Base-by-base conservation (phyloP, 164 flowering plant genomes). In the Liquidambar formosana region DNA sequence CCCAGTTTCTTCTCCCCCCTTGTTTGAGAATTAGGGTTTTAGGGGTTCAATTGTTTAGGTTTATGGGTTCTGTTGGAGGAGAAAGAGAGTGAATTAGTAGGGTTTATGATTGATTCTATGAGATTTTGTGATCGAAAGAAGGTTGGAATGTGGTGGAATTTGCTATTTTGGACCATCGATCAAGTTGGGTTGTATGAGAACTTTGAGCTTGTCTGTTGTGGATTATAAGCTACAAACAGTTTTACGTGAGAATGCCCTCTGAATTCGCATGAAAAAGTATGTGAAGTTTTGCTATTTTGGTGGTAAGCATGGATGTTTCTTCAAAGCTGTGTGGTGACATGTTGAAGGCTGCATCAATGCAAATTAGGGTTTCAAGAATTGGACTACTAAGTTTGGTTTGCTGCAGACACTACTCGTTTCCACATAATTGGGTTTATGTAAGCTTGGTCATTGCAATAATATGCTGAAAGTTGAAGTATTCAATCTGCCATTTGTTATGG, bases 1-100 rank as follows among this genome's bases (percentile, higher is more conserved):
- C n/a, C 12, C n/a, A 57, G 11, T 23, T 18, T 18, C 41, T 33
- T 0, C 11, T n/a, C 46, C 63, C 45, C 45, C 10, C 22, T 58
- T 58, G 69, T 52, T 51, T 73, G 66, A 57, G 61, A 67, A 65
- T 75, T 76, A 63, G 64, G 70, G 66, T 63, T 57, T 53, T 78
- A 65, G 68, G 65, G 41, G 52, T 71, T 57, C 43, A 57, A 45
- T 75, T 75, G 59, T 66, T 75, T 67, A 65, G 56, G 38, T 5
- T 51, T 63, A 44, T 69, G 68, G 65, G 76, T 68, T 60, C 64
- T 73, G 68, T 54, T 66, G 57, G 57, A 63, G 71, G 57, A 65
- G 69, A n/a, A 41, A 38, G 28, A 44, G 56, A 51, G 18, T 52
- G 56, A n/a, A 52, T 52, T 60, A 15, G 10, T 25, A 16, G 58